Conservation (phyloP, 371 early-diverging fungal genomes). For the Apophysomyces trapeziformis region DNA sequence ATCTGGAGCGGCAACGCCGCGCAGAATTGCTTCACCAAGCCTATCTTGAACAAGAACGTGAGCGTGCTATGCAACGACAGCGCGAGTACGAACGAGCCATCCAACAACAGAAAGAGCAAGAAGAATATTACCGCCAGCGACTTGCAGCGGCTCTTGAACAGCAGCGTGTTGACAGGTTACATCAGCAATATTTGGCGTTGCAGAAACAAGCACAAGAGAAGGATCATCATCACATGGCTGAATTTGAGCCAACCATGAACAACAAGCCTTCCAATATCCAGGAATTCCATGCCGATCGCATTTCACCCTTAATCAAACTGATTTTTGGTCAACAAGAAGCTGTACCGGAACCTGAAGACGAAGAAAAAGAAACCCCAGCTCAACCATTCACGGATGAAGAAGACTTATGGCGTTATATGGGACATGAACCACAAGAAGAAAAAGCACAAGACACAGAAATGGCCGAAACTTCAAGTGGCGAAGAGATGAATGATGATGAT, state of each 20-base stretch:
- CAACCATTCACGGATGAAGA: slow-evolving; percentile 4
- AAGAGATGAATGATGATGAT: not conserved
- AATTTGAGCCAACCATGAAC: not conserved
- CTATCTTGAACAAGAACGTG: slow-evolving; percentile 6
- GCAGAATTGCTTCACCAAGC: slow-evolving; percentile 1
- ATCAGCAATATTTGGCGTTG: slow-evolving; percentile 3
- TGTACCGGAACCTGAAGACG: not conserved
- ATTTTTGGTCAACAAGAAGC: slow-evolving; percentile 11
- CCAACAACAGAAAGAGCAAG: slow-evolving; percentile 11
- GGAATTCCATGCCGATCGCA: not conserved
- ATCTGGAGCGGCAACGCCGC: not conserved
- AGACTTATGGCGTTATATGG: not conserved
- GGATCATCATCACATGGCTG: not conserved
- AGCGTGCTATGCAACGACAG: slow-evolving; percentile 8
- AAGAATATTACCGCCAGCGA: slow-evolving; percentile 20
- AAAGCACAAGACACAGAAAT: not conserved
- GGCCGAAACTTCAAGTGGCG: not conserved
- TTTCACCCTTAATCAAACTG: not conserved
- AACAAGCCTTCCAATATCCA: not conserved
- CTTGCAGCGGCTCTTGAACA: slow-evolving; percentile 29
- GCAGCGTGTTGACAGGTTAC: slow-evolving; percentile 15
- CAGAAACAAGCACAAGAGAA: not conserved
- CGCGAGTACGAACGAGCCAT: slow-evolving; percentile 9
- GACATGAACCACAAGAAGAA: slow-evolving; percentile 5
- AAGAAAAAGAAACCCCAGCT: not conserved